Evolutionary conservation across 2,329 filamentous ascomycete species (phyloP), one percentile per base, ranked within the genome.

Genomic region (Plenodomus lindquistii): DNA sequence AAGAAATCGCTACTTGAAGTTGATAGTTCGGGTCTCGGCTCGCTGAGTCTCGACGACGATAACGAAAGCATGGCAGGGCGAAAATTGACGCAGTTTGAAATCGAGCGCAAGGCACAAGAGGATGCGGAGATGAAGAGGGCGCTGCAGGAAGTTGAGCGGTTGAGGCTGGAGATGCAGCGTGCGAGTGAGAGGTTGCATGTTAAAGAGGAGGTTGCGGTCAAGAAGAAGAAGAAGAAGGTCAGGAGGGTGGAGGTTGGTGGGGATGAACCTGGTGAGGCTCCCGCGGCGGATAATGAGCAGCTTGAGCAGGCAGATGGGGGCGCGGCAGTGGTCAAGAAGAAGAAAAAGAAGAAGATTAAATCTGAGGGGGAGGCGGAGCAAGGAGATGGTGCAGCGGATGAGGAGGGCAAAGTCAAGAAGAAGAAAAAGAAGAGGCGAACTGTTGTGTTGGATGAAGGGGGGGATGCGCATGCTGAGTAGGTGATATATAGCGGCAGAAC

Each of bases 71-170:
- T 31, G 9, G 40, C 48, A 1, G 47, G 54, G 37, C 48, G 66
- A 9, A 60, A 57, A 29, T 54, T 70, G 22, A 67, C 63, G 3
- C 63, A 71, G 39, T 76, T 81, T 40, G 83, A 88, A 48, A 79
- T 84, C 42, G 88, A 91, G 63, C 79, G 80, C 43, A 83, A 86
- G 55, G 82, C 87, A 66, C 83, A 82, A 15, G 91, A 96, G 65
- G 91, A 97, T 51, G 85, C 84, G 1, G 92, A 97, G 73, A 96
- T 97, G 90, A 85, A 84, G 37, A 85, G 85, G 63, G 94, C 93
- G 8, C 85, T 97, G 79, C 86, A 87, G 69, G 89, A 97, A 70
- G 89, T 99, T 2, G 93, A 97, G 75, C 81, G 86, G 42, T 76
- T 95, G 50, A 81, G 94, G 43, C 77, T 97, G 47, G 90, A 96